These are phyloP conservation scores for Mycena leptocephala DNA, from an alignment of 768 basidiomycete species.

Conservation along the genomic window DNA sequence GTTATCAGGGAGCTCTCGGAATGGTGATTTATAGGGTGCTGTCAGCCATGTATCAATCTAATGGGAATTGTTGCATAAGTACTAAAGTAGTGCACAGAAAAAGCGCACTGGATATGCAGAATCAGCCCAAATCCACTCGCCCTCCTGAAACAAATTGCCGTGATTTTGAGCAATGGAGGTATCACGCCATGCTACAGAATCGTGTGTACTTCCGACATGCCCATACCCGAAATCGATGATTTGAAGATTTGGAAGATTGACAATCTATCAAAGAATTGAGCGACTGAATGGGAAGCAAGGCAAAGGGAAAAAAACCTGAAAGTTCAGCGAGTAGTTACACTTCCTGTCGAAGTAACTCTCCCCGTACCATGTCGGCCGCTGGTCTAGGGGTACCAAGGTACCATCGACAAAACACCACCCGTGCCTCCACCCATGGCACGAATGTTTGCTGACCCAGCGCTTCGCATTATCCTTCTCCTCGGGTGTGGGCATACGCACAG, in stretches of 20 bases:
- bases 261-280: no score
- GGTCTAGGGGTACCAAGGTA: no score
- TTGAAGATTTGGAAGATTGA: no score
- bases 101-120: constrained; percentile 51
- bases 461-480: constrained; percentile 56
- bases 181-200: not conserved
- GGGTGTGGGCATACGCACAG: constrained; percentile 45
- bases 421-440: constrained; percentile 41
- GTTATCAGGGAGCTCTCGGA: not conserved
- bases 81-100: not conserved
- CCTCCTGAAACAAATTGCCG: constrained; percentile 37
- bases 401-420: no score
- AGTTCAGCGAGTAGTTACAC: no score
- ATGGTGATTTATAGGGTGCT: constrained; percentile 19
- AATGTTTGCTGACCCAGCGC: constrained; percentile 51
- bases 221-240: no score
- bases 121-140: constrained; percentile 56
- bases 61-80: no score
- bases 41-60: constrained; percentile 3
- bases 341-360: no score
- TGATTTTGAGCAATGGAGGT: constrained; percentile 45
- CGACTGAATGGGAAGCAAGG: no score
- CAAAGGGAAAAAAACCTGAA: no score
- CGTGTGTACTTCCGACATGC: no score
- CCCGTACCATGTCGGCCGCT: no score